phyloP scores from a whole-genome alignment of 768 basidiomycete species.

The Termitomyces sp. region DNA sequence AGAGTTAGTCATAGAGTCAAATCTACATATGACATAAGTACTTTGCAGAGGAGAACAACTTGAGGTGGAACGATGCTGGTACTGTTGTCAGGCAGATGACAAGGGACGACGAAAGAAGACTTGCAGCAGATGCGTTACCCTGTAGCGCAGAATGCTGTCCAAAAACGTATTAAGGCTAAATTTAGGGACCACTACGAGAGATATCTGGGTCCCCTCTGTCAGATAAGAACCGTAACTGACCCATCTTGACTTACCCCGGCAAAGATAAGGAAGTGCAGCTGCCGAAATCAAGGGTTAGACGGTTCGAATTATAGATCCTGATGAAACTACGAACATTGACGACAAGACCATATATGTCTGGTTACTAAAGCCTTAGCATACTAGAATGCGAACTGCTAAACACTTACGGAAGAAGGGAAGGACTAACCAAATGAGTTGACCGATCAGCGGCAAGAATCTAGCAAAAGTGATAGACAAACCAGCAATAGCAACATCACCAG shows the following conservation, averaged over 20 bases:
- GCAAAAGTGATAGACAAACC: slow-evolving; percentile 32
- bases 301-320: background rate
- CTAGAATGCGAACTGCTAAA: background rate
- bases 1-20: background rate
- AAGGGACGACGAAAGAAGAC: slow-evolving; percentile 10
- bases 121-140: slow-evolving; percentile 52
- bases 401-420: slow-evolving; percentile 57
- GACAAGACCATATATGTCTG: slow-evolving; percentile 59
- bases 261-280: slow-evolving; percentile 52
- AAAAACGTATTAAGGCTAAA: slow-evolving; percentile 56
- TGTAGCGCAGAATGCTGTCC: slow-evolving; percentile 47
- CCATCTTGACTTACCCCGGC: slow-evolving; percentile 34
- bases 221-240: background rate
- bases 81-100: background rate
- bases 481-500: slow-evolving; percentile 54
- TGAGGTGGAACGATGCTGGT: slow-evolving; percentile 61
- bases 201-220: slow-evolving; percentile 27
- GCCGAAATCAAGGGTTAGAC: background rate
- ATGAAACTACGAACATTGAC: slow-evolving; percentile 37
- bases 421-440: slow-evolving; percentile 25
- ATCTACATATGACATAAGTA: slow-evolving; percentile 13
- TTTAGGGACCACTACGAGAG: slow-evolving; percentile 59
- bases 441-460: background rate
- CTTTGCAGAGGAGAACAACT: slow-evolving; percentile 63
- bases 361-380: background rate